phyloP scores from a whole-genome alignment of 148 eudicot genomes.

The Persicaria maculosa region DNA sequence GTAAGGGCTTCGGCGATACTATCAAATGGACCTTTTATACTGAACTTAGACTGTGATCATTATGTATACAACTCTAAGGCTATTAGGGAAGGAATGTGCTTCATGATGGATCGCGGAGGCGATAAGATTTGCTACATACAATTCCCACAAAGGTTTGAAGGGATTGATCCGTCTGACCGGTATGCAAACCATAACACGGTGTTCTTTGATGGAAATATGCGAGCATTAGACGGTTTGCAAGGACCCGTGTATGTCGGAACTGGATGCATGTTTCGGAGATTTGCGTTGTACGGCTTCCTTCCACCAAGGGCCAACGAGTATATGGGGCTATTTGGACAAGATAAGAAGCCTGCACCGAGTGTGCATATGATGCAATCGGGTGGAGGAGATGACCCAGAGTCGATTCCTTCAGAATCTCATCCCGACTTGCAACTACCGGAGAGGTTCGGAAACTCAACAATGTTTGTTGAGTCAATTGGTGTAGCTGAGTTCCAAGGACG shows the following conservation, averaged over 20 bases:
- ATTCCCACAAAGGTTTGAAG: constrained; percentile 90
- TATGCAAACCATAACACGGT: constrained; percentile 95
- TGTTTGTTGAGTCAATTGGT: constrained; percentile 66
- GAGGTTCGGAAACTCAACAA: constrained; percentile 66
- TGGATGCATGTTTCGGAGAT: constrained; percentile 84
- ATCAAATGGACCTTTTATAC: constrained; percentile 85
- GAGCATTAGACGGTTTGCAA: constrained; percentile 91
- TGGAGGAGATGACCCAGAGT: constrained; percentile 36
- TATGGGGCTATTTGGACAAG: constrained; percentile 51
- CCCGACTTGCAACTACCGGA: constrained; percentile 74
- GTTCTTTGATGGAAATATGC: constrained; percentile 90
- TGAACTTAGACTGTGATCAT: constrained; percentile 90
- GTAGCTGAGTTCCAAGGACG: constrained; percentile 87
- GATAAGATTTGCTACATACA: constrained; percentile 82
- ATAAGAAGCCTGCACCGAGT: constrained; percentile 29
- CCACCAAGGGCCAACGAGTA: constrained; percentile 84
- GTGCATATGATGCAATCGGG: constrained; percentile 9
- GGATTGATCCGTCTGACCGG: constrained; percentile 87
- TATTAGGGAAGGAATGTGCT: constrained; percentile 85
- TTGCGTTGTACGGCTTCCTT: constrained; percentile 76
- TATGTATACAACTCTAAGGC: constrained; percentile 68
- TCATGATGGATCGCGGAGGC: constrained; percentile 97
- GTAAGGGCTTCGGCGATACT: constrained; percentile 86
- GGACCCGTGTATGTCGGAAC: constrained; percentile 96
- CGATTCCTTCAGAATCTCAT: constrained; percentile 40